Conservation (phyloP, 345 rosid genomes). For the Lenwebbia sp. region DNA sequence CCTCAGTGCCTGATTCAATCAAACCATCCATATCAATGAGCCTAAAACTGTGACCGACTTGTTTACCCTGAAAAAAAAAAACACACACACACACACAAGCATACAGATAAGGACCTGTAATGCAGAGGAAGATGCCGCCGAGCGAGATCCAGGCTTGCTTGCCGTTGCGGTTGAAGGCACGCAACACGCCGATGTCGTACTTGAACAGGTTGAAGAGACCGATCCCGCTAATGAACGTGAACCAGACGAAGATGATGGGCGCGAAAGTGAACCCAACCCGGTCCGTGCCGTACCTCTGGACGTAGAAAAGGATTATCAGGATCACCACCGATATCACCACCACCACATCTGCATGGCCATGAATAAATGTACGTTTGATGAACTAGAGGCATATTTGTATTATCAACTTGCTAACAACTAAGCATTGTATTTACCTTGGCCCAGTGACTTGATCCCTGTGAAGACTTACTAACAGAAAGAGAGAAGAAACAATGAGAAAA, state of each 20-base stretch:
- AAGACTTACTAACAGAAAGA: too few relatives aligned
- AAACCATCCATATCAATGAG: not conserved
- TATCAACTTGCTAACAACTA: not conserved
- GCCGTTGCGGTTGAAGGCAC: slow-evolving; percentile 50
- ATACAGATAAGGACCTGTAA: slow-evolving; percentile 33
- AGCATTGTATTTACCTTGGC: slow-evolving; percentile 25
- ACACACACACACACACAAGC: not conserved
- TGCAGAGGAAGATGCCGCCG: slow-evolving; percentile 59
- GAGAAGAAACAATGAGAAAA: too few relatives aligned
- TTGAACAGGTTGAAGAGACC: slow-evolving; percentile 56
- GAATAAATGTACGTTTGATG: not conserved
- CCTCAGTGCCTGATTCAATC: slow-evolving; percentile 46
- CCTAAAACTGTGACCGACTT: not conserved
- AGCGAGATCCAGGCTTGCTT: slow-evolving; percentile 52
- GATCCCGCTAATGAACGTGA: slow-evolving; percentile 35
- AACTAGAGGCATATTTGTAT: not conserved
- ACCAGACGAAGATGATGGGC: slow-evolving; percentile 53
- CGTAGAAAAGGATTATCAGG: slow-evolving; percentile 31
- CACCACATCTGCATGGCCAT: slow-evolving; percentile 35
- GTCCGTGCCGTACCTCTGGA: slow-evolving; percentile 60
- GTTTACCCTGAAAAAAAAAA: not conserved
- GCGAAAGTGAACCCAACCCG: slow-evolving; percentile 63
- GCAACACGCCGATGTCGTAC: slow-evolving; percentile 39
- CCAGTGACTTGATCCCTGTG: slow-evolving; percentile 50
- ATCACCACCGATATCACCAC: slow-evolving; percentile 55